Percentiles rank a stretch among this genome's conserved stretches.
These are phyloP conservation scores for Fusarium sp. DNA, from an alignment of 2,329 filamentous ascomycete species.

Conservation along the genomic window DNA sequence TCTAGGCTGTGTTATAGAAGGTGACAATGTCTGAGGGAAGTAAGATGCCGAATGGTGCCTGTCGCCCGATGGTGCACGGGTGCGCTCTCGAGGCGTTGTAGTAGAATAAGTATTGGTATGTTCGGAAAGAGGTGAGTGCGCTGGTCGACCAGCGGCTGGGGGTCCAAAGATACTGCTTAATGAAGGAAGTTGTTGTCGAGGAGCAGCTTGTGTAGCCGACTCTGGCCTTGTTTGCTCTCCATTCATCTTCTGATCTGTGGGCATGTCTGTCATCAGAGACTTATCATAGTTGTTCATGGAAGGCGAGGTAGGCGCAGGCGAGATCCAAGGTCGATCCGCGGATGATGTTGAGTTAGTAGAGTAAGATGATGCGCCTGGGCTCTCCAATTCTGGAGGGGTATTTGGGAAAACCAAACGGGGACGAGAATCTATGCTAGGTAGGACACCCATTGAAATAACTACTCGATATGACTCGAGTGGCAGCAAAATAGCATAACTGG, in stretches of 20 bases:
- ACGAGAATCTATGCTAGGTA: conserved; percentile 62
- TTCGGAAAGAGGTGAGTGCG: conserved; percentile 60
- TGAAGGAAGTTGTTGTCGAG: conserved; percentile 64
- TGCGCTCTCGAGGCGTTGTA: conserved; percentile 61
- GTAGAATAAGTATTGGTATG: conserved; percentile 56
- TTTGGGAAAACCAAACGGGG: conserved; percentile 63
- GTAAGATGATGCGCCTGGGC: conserved; percentile 61
- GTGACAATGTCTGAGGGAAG: conserved; percentile 56
- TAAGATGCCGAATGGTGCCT: conserved; percentile 58
- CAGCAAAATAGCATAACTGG: conserved; percentile 42
- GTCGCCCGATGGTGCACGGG: conserved; percentile 55
- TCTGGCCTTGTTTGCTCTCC: conserved; percentile 53
- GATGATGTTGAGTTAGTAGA: conserved; percentile 55
- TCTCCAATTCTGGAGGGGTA: conserved; percentile 66
- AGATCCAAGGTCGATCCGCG: conserved; percentile 60
- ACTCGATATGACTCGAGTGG: conserved; percentile 46
- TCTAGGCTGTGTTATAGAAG: conserved; percentile 57
- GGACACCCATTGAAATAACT: conserved; percentile 65
- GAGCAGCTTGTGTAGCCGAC: conserved; percentile 43
- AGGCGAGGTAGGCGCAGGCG: conserved; percentile 56
- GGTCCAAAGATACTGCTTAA: conserved; percentile 68
- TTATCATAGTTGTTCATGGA: conserved; percentile 70
- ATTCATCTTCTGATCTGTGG: conserved; percentile 52
- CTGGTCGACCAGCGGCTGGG: conserved; percentile 55
- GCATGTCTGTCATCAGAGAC: conserved; percentile 57